Base-by-base conservation (phyloP, 2,329 filamentous ascomycete genomes). In the Gyromitra esculenta region DNA sequence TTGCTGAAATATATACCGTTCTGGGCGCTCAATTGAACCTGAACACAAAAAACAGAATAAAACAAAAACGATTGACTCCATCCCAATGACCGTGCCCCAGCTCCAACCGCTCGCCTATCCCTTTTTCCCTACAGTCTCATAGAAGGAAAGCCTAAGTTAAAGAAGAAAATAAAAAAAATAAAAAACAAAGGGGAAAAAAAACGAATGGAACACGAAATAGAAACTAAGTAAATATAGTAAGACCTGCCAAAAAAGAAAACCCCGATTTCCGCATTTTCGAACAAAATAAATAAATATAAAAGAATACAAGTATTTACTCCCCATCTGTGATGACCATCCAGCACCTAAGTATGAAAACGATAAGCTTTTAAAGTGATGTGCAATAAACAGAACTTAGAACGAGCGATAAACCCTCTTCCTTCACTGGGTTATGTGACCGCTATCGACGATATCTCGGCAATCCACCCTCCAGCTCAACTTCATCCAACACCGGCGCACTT, bases 31-130 rank as follows among this genome's bases (percentile, higher is more conserved):
- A 57, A 31, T 31, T 31, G 25, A 31, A 18, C 54, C 31, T 37
- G 54, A 66, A 48, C 25, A 57, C n/a, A 75, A 1, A 37, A 50
- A 59, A 60, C 35, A 25, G 18, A 64, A 57, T 39, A 50, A 35
- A 9, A 69, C 59, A 57, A 67, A 69, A 68, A 48, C 7, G 69
- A 73, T 31, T 18, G 69, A 77, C 75, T 77, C 75, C 75, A 75
- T 77, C 75, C 75, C 70, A 75, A 77, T 77, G 71, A 77, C 63
- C 75, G 56, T 41, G 48, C 57, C 43, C 60, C 56, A 48, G 43
- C 13, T 54, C 67, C 39, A 50, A 56, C 59, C 59, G 15, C 21
- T 50, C 65, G 18, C 65, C 6, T 13, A 57, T 41, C n/a, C n/a
- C 37, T 5, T 11, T 18, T 37, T 21, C 57, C 59, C 65, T 50